Conservation (phyloP, 2,329 filamentous ascomycete genomes). For the Pseudofabraea citricarpa region DNA sequence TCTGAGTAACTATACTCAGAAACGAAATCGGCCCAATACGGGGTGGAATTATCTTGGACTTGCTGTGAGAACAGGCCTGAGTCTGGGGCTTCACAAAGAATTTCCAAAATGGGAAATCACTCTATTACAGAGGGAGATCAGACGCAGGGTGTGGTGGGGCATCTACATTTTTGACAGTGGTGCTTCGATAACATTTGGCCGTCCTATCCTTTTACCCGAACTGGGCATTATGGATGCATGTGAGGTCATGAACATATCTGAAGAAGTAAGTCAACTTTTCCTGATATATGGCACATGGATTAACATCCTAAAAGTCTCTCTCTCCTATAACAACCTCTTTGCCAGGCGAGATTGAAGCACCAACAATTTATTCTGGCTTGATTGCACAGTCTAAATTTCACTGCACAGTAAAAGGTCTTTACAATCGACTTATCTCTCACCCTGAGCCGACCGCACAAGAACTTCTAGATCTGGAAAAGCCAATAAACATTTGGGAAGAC, state of each 20-base stretch:
- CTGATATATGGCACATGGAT: neutral
- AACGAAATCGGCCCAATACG: constrained; percentile 44
- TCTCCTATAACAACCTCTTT: constrained; percentile 30
- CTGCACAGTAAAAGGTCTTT: constrained; percentile 36
- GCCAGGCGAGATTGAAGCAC: constrained; percentile 31
- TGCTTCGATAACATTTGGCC: constrained; percentile 40
- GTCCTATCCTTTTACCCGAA: constrained; percentile 25
- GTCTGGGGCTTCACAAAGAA: constrained; percentile 44
- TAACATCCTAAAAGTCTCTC: constrained; percentile 23
- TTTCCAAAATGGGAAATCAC: constrained; percentile 26
- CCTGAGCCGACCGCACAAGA: constrained; percentile 36
- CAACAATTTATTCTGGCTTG: constrained; percentile 37
- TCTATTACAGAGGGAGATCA: constrained; percentile 30
- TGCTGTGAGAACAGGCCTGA: constrained; percentile 45
- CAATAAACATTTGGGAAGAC: constrained; percentile 37
- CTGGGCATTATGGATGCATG: constrained; percentile 11
- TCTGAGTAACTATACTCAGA: constrained; percentile 43
- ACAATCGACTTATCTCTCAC: constrained; percentile 37
- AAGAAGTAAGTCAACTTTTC: constrained; percentile 7
- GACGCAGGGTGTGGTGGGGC: constrained; percentile 36
- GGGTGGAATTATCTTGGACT: constrained; percentile 47
- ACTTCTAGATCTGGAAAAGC: constrained; percentile 33
- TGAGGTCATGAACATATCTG: constrained; percentile 14
- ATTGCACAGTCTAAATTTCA: constrained; percentile 37
- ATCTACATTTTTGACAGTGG: constrained; percentile 41